Evolutionary conservation across 495 filamentous ascomycete species (phyloP).

Genomic region (Friedmanniomyces simplex): DNA sequence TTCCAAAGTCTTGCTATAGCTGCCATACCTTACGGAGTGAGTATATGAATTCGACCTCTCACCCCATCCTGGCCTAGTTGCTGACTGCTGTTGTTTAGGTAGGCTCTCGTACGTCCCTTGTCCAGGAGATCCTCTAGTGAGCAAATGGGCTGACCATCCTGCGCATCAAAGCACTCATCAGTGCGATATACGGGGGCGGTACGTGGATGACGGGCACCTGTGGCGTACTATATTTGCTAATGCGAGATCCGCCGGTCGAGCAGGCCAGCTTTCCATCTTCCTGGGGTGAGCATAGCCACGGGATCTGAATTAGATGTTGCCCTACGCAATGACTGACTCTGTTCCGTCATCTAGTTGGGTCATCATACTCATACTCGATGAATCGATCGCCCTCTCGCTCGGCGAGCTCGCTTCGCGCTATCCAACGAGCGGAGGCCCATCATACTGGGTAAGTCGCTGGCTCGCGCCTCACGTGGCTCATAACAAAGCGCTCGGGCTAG

Average conservation of each 20-base stretch:
- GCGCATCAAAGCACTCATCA: slow-evolving; percentile 1
- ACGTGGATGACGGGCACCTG: not conserved
- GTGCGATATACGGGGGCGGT: slow-evolving; percentile 4
- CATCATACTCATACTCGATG: slow-evolving; percentile 10
- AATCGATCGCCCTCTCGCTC: slow-evolving; percentile 8
- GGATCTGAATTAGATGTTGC: not conserved
- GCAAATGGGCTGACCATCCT: not conserved
- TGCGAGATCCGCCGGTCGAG: not conserved
- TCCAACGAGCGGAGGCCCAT: slow-evolving; percentile 6
- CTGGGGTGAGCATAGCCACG: not conserved
- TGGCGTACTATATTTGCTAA: not conserved
- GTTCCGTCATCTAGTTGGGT: not conserved
- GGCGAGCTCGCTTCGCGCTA: slow-evolving; percentile 11
- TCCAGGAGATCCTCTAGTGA: not conserved
- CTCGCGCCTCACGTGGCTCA: not conserved
- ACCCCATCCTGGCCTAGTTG: not conserved
- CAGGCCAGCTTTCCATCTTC: slow-evolving; percentile 12
- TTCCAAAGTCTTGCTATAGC: slow-evolving; percentile 12
- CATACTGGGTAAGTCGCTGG: slow-evolving; percentile 3
- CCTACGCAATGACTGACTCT: not conserved
- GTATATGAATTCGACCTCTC: not conserved
- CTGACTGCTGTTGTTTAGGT: not conserved
- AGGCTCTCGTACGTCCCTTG: not conserved
- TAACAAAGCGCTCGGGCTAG: too few relatives aligned
- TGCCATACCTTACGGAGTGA: slow-evolving; percentile 9